Evolutionary conservation across 2,329 filamentous ascomycete species (phyloP), one percentile per base, ranked within the genome.

Genomic region (Zymoseptoria passerinii): DNA sequence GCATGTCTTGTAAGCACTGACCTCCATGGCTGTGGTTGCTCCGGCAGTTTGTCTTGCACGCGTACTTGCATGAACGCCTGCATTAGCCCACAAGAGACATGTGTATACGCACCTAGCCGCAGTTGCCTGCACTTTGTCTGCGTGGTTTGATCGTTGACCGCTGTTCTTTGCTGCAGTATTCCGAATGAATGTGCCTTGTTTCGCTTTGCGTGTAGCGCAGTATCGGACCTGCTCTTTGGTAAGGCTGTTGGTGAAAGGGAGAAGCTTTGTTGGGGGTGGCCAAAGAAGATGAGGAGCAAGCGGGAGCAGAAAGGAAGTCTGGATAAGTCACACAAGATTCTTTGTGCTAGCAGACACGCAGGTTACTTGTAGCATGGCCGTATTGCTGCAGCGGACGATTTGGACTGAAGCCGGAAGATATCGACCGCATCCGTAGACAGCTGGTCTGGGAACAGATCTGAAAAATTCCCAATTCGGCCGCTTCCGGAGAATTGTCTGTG

Each of bases 1-100:
- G 69, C 67, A 66, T 67, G 67, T 70, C 66, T 70, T 69, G 68
- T 71, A 66, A 71, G 69, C 63, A 67, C 63, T 62, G 60, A 58
- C 50, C 58, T 55, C 54, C 63, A 66, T 67, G 63, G 65, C 64
- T 57, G 57, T 60, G 56, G 60, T 60, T 65, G 63, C 62, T 58
- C 60, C 53, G 50, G 58, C 63, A 63, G 66, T 67, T 70, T 70
- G 67, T 67, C 63, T 63, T 58, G 67, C 66, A 64, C 61, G 63
- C 64, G 54, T 60, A 51, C 57, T 52, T 66, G 67, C 67, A 69
- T 65, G 64, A 58, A 63, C 58, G 35, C 35, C 35, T 44, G 35
- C 35, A 44, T 44, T 44, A 44, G 35, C 35, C 35, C 35, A 44
- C 35, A 13, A 44, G 35, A 44, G 35, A 44, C 35, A 44, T 44